Evolutionary conservation across 495 filamentous ascomycete genomes (phyloP).

Genomic region (Chaetomium fimeti): DNA sequence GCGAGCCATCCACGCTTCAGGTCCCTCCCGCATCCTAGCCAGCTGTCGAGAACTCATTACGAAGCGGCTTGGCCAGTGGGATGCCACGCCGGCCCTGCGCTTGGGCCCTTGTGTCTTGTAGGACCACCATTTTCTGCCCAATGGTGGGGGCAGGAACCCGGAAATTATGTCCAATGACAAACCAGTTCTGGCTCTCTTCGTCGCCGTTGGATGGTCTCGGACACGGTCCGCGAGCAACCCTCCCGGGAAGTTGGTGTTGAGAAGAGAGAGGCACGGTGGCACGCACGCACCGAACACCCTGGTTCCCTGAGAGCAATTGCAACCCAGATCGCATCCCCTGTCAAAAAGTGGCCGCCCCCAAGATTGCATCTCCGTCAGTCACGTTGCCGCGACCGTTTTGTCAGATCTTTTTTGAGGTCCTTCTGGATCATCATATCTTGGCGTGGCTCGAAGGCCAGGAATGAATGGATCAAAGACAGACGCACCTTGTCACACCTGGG

Average conservation of each 20-base stretch:
- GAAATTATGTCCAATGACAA: conserved; percentile 45
- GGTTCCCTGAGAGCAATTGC: neutral
- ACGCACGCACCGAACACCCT: neutral
- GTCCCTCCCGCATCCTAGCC: too few relatives aligned
- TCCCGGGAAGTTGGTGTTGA: conserved; percentile 3
- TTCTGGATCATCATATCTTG: neutral
- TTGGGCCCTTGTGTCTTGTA: conserved; percentile 33
- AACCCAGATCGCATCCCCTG: conserved; percentile 20
- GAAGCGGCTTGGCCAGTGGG: conserved; percentile 31
- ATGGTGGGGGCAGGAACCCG: conserved; percentile 41
- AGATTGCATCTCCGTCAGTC: conserved; percentile 2
- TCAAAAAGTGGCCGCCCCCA: conserved; percentile 11
- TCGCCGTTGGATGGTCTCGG: conserved; percentile 36
- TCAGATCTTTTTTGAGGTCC: neutral
- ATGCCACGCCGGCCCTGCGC: conserved; percentile 27
- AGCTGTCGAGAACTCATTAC: conserved; percentile 20
- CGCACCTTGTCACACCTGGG: neutral
- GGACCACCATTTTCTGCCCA: conserved; percentile 41
- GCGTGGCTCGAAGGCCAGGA: neutral
- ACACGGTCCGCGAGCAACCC: neutral
- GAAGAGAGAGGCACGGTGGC: neutral
- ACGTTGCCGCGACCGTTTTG: neutral
- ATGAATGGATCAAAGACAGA: neutral
- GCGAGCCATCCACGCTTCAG: conserved; percentile 25
- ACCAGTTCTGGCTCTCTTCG: conserved; percentile 27